phyloP scores from a whole-genome alignment of 805 yeast species.

The Candida yuanshanica region DNA sequence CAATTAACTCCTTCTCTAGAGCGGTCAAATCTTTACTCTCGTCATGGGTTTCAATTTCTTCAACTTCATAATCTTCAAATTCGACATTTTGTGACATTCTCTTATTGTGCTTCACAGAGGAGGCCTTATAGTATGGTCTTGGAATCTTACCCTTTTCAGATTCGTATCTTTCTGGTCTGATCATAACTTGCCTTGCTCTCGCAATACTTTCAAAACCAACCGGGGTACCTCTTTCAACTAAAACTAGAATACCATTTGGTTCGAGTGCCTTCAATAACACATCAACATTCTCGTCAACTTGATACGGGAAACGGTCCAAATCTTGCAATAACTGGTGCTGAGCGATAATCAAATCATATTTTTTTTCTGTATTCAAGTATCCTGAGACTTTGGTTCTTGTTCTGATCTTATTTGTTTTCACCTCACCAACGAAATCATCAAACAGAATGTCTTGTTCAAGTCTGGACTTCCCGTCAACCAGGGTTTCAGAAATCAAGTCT shows the following conservation, averaged over 20 bases:
- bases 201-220: constrained; percentile 85
- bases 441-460: constrained; percentile 21
- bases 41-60: constrained; percentile 15
- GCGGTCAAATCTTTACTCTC: constrained; percentile 9
- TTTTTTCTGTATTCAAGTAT: constrained; percentile 38
- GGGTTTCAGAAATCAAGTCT: constrained; percentile 14
- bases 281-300: constrained; percentile 65
- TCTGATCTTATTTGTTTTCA: constrained; percentile 50
- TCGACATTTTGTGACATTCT: constrained; percentile 2
- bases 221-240: constrained; percentile 87
- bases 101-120: constrained; percentile 26
- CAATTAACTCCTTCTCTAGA: constrained; percentile 26
- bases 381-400: constrained; percentile 52
- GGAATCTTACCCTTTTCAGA: constrained; percentile 59
- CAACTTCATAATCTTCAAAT: constrained; percentile 14
- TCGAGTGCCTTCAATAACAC: constrained; percentile 53
- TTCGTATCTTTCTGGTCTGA: constrained; percentile 72
- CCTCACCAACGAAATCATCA: constrained; percentile 41
- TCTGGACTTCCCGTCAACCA: constrained; percentile 8
- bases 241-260: constrained; percentile 74
- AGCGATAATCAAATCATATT: constrained; percentile 79
- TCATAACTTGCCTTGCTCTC: constrained; percentile 81
- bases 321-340: constrained; percentile 69
- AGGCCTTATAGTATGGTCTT: constrained; percentile 57
- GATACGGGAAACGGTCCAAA: constrained; percentile 56